A percentile compares a stretch with the other conserved stretches of the same genome.
Conservation (phyloP, 768 basidiomycete genomes). For the Neoboletus brunneissimus region DNA sequence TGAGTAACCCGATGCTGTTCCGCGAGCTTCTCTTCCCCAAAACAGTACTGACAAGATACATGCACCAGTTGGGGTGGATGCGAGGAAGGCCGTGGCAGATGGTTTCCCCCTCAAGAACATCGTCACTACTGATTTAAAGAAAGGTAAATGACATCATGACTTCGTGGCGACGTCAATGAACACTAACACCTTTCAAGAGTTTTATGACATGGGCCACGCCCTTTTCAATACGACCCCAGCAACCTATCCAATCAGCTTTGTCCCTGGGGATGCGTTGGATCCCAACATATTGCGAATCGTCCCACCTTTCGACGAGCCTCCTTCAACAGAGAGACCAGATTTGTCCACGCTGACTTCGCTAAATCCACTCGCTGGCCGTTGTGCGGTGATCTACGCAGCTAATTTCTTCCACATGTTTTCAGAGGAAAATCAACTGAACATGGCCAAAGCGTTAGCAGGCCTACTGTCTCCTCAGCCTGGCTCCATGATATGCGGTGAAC, state of each 20-base stretch:
- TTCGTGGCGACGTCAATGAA: background rate
- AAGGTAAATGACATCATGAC: slow-evolving; percentile 24
- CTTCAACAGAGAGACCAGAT: slow-evolving; percentile 22
- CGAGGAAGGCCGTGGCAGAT: no score
- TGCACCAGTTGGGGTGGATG: no score
- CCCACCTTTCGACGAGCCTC: slow-evolving; percentile 28
- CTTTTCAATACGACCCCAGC: slow-evolving; percentile 55
- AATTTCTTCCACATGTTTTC: no score
- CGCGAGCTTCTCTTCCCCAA: background rate
- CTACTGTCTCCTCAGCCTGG: slow-evolving; percentile 30
- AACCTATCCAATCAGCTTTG: slow-evolving; percentile 50
- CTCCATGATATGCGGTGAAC: slow-evolving; percentile 32
- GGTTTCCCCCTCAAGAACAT: slow-evolving; percentile 29
- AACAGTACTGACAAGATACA: slow-evolving; percentile 11
- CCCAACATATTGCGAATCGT: slow-evolving; percentile 35
- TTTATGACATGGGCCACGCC: slow-evolving; percentile 57
- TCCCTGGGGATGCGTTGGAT: slow-evolving; percentile 37
- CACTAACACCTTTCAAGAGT: slow-evolving; percentile 35
- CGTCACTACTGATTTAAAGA: slow-evolving; percentile 38
- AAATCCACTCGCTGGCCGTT: no score
- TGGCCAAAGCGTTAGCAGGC: slow-evolving; percentile 29
- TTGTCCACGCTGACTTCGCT: slow-evolving; percentile 13
- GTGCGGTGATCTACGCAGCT: no score
- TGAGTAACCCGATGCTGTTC: slow-evolving; percentile 18
- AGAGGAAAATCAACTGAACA: slow-evolving; percentile 18